Evolutionary conservation across 208 protist species (phyloP), one percentile per base, ranked within the genome.

Genomic region (Novymonas esmeraldas): DNA sequence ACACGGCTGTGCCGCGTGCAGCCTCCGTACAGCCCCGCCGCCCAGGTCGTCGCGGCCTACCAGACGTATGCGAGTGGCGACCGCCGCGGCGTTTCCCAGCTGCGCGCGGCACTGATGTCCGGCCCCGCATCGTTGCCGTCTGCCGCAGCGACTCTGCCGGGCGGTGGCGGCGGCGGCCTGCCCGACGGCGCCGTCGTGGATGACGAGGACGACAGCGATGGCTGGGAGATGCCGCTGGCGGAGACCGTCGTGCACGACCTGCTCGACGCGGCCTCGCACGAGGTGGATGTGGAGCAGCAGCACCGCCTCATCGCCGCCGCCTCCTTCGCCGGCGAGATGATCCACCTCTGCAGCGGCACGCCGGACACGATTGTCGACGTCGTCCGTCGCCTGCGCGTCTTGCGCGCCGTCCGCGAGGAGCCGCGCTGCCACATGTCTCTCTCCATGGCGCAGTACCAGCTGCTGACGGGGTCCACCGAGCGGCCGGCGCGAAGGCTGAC

Each of bases 241-340:
- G 61, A 75, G 38, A 48, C 49, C 38, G 33, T 79, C 18, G 65
- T 86, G 26, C 48, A 65, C 28, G 57, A 65, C 10, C 46, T 90
- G 22, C 45, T 90, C 36, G 83, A 83, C 46, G 69, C 61, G 28
- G 75, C 79, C 45, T 64, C 36, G 33, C 49, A 59, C 41, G 76
- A 89, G 70, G 54, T 70, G 44, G 71, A 79, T 33, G 69, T 60
- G 45, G 68, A 78, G 22, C 78, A 66, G 62, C 80, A 90, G 60
- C 56, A 77, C 59, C 64, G 61, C n/a, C 41, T 87, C 10, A 57
- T 90, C 28, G 22, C 73, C 3, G 73, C 80, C 14, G 80, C 78
- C 26, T 75, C 64, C 26, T 86, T 81, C 36, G 68, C 63, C 3
- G 31, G 58, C n/a, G 76, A 77, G 34, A 70, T 68, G 20, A 73